These are phyloP conservation scores for Russula ochroleuca DNA, from an alignment of 768 basidiomycete genomes.

Conservation along the genomic window DNA sequence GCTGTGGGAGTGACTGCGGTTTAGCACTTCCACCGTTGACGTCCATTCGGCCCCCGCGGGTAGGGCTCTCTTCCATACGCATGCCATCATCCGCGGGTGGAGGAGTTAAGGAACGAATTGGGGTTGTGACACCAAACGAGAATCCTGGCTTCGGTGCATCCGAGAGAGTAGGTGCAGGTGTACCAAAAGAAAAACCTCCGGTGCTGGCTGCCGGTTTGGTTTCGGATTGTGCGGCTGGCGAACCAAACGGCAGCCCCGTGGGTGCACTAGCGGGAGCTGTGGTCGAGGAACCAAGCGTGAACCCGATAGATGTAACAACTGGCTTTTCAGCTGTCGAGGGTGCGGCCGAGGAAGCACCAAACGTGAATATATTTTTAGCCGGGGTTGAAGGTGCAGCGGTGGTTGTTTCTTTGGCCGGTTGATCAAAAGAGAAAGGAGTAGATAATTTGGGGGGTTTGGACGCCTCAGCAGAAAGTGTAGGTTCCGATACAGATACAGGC, in stretches of 20 bases:
- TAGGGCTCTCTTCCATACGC: slow-evolving; percentile 80
- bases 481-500: not conserved
- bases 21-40: slow-evolving; percentile 35
- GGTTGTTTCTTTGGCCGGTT: slow-evolving; percentile 1
- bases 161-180: slow-evolving; percentile 30
- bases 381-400: slow-evolving; percentile 2
- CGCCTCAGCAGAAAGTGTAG: not conserved
- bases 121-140: slow-evolving; percentile 44
- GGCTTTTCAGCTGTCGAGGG: slow-evolving; percentile 8
- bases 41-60: slow-evolving; percentile 42
- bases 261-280: slow-evolving; percentile 12
- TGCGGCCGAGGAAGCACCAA: slow-evolving; percentile 26
- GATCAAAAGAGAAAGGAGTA: slow-evolving; percentile 9
- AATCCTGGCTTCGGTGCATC: slow-evolving; percentile 43
- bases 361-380: slow-evolving; percentile 25
- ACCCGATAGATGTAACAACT: slow-evolving; percentile 16
- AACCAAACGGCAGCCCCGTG: slow-evolving; percentile 18
- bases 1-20: slow-evolving; percentile 21
- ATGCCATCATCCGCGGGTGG: slow-evolving; percentile 64
- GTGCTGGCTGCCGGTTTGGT: slow-evolving; percentile 5
- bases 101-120: slow-evolving; percentile 56
- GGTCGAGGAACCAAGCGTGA: slow-evolving; percentile 21
- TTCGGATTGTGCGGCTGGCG: slow-evolving; percentile 29
- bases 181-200: slow-evolving; percentile 46
- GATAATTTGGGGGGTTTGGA: slow-evolving; percentile 11